Conservation (phyloP, 306 rosid species). For the Acacia acuminata region DNA sequence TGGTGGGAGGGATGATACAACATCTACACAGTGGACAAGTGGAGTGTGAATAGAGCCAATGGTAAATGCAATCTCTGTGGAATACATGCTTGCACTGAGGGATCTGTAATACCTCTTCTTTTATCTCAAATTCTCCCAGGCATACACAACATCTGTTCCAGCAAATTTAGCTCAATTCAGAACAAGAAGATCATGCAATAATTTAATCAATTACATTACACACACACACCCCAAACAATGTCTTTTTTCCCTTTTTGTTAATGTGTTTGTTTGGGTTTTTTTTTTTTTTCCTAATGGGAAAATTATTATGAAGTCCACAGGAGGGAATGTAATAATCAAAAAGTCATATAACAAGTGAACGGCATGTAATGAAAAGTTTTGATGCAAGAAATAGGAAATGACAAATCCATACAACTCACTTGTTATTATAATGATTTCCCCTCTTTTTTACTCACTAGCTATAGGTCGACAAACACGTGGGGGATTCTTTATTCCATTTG, state of each 20-base stretch:
- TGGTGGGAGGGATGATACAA: slow-evolving; percentile 49
- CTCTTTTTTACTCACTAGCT: not conserved
- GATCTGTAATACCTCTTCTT: slow-evolving; percentile 75
- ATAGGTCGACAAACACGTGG: slow-evolving; percentile 11
- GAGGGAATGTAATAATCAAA: too few relatives aligned
- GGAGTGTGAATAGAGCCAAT: slow-evolving; percentile 74
- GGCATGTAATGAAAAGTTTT: too few relatives aligned
- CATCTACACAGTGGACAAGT: slow-evolving; percentile 90
- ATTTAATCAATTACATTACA: not conserved
- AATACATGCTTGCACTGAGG: slow-evolving; percentile 79
- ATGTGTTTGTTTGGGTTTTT: not conserved
- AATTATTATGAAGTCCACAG: too few relatives aligned
- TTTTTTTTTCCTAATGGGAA: too few relatives aligned
- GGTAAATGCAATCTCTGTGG: slow-evolving; percentile 72
- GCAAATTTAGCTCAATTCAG: not conserved
- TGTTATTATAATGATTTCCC: too few relatives aligned
- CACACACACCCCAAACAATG: not conserved
- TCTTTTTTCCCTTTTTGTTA: not conserved
- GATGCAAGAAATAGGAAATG: too few relatives aligned
- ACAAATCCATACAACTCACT: too few relatives aligned
- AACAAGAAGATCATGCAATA: not conserved
- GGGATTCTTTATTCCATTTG: slow-evolving; percentile 31
- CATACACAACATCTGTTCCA: slow-evolving; percentile 77
- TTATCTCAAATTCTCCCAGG: slow-evolving; percentile 74
- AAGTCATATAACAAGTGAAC: too few relatives aligned